Percentiles rank a stretch among this genome's conserved stretches.
Conservation (phyloP, 768 basidiomycete species). For the Tricholoma hemisulphureum region DNA sequence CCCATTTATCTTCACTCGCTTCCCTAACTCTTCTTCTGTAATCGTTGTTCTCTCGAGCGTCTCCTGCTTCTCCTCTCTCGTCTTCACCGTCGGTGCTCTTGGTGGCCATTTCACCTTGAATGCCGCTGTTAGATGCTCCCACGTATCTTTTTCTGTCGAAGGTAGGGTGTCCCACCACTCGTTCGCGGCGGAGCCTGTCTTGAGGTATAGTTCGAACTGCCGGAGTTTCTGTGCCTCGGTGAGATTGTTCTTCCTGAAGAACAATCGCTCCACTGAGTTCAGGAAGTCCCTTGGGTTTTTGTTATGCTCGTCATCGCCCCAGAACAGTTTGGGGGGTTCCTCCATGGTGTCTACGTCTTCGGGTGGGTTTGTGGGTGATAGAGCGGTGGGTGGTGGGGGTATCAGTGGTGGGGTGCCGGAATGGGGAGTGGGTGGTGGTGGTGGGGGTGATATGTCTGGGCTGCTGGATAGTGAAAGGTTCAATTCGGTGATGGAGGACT, state of each 20-base stretch:
- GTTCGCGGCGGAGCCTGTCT: slow-evolving; percentile 6
- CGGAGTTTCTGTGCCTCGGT: slow-evolving; percentile 7
- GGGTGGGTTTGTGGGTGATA: neutral
- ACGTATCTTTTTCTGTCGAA: slow-evolving; percentile 5
- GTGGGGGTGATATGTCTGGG: neutral
- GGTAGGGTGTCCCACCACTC: slow-evolving; percentile 13
- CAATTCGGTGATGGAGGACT: too few species aligned
- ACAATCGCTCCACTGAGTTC: slow-evolving; percentile 9
- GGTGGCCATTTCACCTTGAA: slow-evolving; percentile 20
- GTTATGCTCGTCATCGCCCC: neutral
- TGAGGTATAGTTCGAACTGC: slow-evolving; percentile 9
- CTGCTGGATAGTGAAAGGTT: neutral
- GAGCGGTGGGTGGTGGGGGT: neutral
- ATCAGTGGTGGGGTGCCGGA: neutral
- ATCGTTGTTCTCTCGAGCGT: slow-evolving; percentile 7
- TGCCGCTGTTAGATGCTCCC: slow-evolving; percentile 4
- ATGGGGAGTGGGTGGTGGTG: too few species aligned
- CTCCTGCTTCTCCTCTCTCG: neutral
- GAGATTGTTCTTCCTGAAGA: slow-evolving; percentile 2
- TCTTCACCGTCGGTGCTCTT: slow-evolving; percentile 9
- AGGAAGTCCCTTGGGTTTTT: slow-evolving; percentile 20
- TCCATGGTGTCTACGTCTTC: neutral
- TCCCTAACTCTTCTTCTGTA: neutral
- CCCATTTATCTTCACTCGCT: neutral
- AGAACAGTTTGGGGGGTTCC: neutral